Base-by-base conservation (phyloP, 345 rosid species). In the Clarkia xantiana region DNA sequence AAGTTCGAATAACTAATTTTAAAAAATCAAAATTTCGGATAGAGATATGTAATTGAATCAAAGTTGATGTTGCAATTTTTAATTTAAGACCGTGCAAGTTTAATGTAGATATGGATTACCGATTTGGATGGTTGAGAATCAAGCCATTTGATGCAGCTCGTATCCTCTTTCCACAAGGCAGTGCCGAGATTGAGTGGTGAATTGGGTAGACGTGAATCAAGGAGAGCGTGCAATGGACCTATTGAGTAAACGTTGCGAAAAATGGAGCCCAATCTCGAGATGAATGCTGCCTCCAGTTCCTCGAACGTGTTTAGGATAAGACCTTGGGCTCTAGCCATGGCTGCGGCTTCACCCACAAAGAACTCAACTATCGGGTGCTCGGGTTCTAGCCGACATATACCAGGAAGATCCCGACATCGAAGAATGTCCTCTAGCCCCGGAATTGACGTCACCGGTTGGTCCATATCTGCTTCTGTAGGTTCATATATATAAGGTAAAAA, bases 391-490 rank as follows among this genome's bases (percentile, higher is more conserved):
- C 53, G 49, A 10, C 58, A 52, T 6, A 52, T 42, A 10, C 29
- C 3, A 2, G 68, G 68, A 16, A 56, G 62, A 44, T 67, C 61
- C 42, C 54, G 45, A 11, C 25, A 36, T 19, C 66, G 62, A 12
- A 48, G 41, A 47, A 60, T 13, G 1, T 46, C 44, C 25, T 61
- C 53, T 9, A 45, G 14, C 5, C 63, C 71, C 1, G 60, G 47
- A 36, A 62, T 43, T 57, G 63, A 40, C 3, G 51, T 22, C 36
- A 57, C 19, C 9, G 34, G 29, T 17, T 40, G 58, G 66, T 14
- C 57, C 61, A 18, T 56, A 54, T 63, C 41, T 10, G 59, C 13
- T 12, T 60, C 62, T 17, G 55, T 1, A 60, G n/a, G n/a, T n/a
- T n/a, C n/a, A n/a, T n/a, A n/a, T n/a, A n/a, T n/a, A n/a, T n/a